phyloP scores from a whole-genome alignment of 331 rosid genomes.

The Telfairia occidentalis region DNA sequence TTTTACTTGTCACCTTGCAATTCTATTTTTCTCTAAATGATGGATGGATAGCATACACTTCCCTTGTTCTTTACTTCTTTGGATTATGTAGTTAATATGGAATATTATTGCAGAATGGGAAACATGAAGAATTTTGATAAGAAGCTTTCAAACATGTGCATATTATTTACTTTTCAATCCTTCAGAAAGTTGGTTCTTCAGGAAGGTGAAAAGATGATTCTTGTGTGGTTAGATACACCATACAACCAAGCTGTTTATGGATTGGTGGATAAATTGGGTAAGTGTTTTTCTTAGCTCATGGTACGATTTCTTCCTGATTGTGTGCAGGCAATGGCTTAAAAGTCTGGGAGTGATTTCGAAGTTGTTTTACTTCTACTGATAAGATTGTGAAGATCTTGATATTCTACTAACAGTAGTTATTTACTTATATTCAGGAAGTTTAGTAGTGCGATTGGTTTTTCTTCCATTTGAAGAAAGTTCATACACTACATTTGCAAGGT shows the following conservation, averaged over 20 bases:
- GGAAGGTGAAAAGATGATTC: constrained; percentile 95
- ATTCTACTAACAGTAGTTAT: constrained; percentile 1
- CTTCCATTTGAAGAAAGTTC: constrained; percentile 98
- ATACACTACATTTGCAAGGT: constrained; percentile 84
- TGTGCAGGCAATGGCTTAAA: background rate
- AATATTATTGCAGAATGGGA: constrained; percentile 40
- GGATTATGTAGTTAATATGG: constrained; percentile 12
- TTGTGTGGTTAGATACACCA: constrained; percentile 84
- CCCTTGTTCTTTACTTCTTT: background rate
- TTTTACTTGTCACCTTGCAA: background rate
- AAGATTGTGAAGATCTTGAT: constrained; percentile 1
- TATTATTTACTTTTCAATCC: constrained; percentile 70
- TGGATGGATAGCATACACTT: background rate
- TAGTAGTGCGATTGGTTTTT: constrained; percentile 85
- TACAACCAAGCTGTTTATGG: constrained; percentile 90
- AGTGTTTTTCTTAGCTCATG: constrained; percentile 17
- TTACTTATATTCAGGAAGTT: constrained; percentile 61
- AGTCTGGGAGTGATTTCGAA: background rate
- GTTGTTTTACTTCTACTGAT: background rate
- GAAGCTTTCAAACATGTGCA: constrained; percentile 74
- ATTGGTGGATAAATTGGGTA: constrained; percentile 82
- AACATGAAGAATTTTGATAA: constrained; percentile 46
- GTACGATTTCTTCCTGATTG: constrained; percentile 11
- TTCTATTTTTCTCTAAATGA: background rate
- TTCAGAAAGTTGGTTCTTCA: constrained; percentile 77